A percentile compares a stretch with the other conserved stretches of the same genome.
Conservation (phyloP, 768 basidiomycete species). For the Suillus plorans region DNA sequence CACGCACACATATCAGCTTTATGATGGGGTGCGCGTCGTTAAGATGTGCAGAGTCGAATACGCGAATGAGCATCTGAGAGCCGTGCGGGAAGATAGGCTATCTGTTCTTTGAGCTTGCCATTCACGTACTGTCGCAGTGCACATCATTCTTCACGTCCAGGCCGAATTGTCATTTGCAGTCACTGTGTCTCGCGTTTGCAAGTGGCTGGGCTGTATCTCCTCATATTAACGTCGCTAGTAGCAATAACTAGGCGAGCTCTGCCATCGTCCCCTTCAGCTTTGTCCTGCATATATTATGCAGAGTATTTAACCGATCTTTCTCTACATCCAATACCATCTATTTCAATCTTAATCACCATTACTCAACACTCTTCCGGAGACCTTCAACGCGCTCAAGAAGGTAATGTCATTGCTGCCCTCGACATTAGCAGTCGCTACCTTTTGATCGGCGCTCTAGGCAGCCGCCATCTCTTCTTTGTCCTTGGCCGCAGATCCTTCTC, state of each 20-base stretch:
- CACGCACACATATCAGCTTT: constrained; percentile 18
- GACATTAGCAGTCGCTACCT: constrained; percentile 45
- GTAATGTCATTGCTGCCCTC: constrained; percentile 57
- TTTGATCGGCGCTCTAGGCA: too few species aligned
- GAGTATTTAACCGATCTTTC: constrained; percentile 34
- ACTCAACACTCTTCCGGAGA: constrained; percentile 32
- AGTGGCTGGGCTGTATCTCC: too few species aligned
- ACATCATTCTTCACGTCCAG: too few species aligned
- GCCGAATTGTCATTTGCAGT: too few species aligned
- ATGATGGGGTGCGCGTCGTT: constrained; percentile 13
- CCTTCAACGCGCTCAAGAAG: constrained; percentile 46
- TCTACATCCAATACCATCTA: not conserved
- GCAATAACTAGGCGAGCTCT: not conserved
- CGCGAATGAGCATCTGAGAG: constrained; percentile 38
- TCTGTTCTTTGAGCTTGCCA: too few species aligned
- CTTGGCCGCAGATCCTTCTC: too few species aligned
- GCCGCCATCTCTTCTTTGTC: too few species aligned
- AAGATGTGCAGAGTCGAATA: constrained; percentile 33
- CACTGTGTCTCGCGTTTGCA: too few species aligned
- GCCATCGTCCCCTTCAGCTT: not conserved
- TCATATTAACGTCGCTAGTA: too few species aligned
- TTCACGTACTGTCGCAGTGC: too few species aligned
- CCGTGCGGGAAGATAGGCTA: constrained; percentile 13
- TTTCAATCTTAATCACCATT: not conserved
- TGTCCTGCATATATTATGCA: not conserved